These are phyloP conservation scores for Helminthosporium solani DNA, from an alignment of 2,329 filamentous ascomycete species.

Conservation along the genomic window DNA sequence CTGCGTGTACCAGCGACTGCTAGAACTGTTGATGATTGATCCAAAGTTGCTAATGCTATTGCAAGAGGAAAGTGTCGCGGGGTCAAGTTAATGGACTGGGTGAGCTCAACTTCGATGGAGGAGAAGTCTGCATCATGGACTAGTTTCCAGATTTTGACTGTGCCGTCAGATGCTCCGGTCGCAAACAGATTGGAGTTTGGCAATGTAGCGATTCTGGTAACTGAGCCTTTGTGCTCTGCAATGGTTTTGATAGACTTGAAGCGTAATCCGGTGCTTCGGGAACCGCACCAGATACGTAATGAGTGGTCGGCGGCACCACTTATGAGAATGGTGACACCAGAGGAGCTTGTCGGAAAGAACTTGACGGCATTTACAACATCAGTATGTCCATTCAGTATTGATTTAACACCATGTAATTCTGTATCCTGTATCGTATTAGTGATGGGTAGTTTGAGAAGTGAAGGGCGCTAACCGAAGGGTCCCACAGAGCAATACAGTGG, in stretches of 20 bases:
- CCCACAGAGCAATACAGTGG: conserved; percentile 86
- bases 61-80: conserved; percentile 82
- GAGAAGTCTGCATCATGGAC: conserved; percentile 34
- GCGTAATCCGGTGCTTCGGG: conserved; percentile 17
- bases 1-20: conserved; percentile 84
- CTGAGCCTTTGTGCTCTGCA: conserved; percentile 66
- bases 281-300: conserved; percentile 62
- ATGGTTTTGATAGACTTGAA: conserved; percentile 54
- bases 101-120: conserved; percentile 24
- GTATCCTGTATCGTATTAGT: conserved; percentile 42
- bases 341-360: conserved; percentile 62
- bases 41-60: conserved; percentile 66
- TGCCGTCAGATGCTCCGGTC: conserved; percentile 64
- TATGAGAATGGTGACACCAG: conserved; percentile 61
- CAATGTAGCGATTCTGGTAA: conserved; percentile 63
- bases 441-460: neutral
- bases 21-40: conserved; percentile 62
- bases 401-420: conserved; percentile 59
- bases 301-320: conserved; percentile 81
- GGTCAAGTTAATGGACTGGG: conserved; percentile 64
- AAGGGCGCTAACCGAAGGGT: conserved; percentile 63
- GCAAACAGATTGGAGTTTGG: conserved; percentile 52
- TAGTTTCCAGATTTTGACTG: conserved; percentile 68
- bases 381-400: conserved; percentile 72
- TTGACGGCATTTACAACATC: conserved; percentile 80